A percentile compares a stretch with the other conserved stretches of the same genome.
Evolutionary conservation across 139 green algal genomes (phyloP).

Genomic region (Pseudopediastrum boryanum): DNA sequence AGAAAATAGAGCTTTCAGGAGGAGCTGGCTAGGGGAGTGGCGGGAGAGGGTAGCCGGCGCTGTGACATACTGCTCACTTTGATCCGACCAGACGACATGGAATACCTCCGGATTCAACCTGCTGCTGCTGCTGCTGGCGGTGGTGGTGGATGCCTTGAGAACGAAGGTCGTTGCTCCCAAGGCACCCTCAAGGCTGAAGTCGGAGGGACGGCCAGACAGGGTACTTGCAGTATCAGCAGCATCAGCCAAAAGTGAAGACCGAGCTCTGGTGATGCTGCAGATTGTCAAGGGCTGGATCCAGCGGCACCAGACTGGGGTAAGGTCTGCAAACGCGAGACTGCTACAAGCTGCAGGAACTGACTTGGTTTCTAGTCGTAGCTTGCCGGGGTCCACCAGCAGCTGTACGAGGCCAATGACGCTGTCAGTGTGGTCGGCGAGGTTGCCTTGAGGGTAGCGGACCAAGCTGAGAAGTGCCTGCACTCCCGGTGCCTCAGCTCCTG

Average conservation of each 20-base stretch:
- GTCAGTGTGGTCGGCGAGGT: background rate
- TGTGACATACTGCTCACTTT: no score
- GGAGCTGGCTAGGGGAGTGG: no score
- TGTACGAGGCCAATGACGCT: background rate
- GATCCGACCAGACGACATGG: no score
- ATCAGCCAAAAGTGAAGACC: background rate
- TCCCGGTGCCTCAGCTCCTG: background rate
- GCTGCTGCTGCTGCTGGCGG: slow-evolving; percentile 13
- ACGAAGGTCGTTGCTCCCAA: no score
- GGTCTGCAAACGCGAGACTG: background rate
- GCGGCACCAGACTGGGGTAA: background rate
- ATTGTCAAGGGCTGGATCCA: background rate
- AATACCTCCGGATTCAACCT: no score
- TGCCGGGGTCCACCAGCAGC: background rate
- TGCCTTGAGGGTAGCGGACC: background rate
- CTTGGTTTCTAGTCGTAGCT: background rate
- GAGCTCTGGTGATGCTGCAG: background rate
- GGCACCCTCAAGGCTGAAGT: no score
- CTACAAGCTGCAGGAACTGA: background rate
- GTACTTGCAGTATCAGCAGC: background rate
- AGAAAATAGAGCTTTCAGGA: no score
- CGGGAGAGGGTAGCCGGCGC: no score
- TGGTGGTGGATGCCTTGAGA: no score
- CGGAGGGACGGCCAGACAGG: no score
- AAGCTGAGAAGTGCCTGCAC: slow-evolving; percentile 14